phyloP scores from a whole-genome alignment of 2,329 filamentous ascomycete species.

The Alternaria dauci region DNA sequence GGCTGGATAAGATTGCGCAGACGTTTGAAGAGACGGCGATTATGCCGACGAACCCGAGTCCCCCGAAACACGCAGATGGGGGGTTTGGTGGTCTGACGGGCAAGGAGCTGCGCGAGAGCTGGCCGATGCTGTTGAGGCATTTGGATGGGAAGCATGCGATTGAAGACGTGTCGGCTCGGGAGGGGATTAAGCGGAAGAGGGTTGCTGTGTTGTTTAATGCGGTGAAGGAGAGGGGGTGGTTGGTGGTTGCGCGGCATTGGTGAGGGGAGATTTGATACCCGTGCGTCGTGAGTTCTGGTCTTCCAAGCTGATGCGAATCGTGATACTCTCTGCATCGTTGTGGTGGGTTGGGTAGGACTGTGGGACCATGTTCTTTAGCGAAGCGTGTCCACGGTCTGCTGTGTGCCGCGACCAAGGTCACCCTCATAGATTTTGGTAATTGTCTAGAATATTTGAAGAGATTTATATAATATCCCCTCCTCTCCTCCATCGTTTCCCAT shows the following conservation, averaged over 20 bases:
- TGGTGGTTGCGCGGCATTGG: slow-evolving; percentile 54
- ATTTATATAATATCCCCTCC: background rate
- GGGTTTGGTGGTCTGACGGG: slow-evolving; percentile 29
- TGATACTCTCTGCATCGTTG: no score
- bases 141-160: slow-evolving; percentile 86
- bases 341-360: background rate
- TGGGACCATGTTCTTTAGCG: background rate
- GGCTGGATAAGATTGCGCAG: slow-evolving; percentile 58
- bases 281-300: background rate
- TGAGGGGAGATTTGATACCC: slow-evolving; percentile 18
- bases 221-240: slow-evolving; percentile 73
- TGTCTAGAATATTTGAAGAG: background rate
- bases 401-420: background rate
- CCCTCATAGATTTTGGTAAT: background rate
- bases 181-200: slow-evolving; percentile 82
- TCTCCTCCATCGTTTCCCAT: background rate
- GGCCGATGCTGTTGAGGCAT: slow-evolving; percentile 80
- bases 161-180: slow-evolving; percentile 84
- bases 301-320: no score
- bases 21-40: slow-evolving; percentile 52
- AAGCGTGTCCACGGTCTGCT: background rate
- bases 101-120: slow-evolving; percentile 65
- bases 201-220: slow-evolving; percentile 65
- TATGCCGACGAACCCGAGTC: slow-evolving; percentile 30
- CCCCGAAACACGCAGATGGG: slow-evolving; percentile 30